These are phyloP conservation scores for Phytophthora capsici DNA, from an alignment of 352 stramenopile species.

Conservation along the genomic window DNA sequence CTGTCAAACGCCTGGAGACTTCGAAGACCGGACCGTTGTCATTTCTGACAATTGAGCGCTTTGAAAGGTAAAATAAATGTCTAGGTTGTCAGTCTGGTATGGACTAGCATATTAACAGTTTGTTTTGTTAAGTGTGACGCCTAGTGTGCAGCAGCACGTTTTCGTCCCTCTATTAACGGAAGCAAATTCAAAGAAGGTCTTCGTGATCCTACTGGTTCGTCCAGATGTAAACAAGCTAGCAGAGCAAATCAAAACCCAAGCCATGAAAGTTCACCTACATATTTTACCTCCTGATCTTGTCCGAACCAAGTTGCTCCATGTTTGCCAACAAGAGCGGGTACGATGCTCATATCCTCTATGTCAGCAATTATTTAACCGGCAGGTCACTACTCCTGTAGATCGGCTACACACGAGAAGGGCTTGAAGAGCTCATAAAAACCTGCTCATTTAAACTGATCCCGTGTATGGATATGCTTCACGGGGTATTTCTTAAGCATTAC, in stretches of 20 bases:
- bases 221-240: constrained; percentile 64
- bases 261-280: constrained; percentile 48
- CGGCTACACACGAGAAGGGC: constrained; percentile 58
- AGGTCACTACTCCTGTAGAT: constrained; percentile 55
- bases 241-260: constrained; percentile 61
- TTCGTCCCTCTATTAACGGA: constrained; percentile 54
- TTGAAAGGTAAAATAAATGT: constrained; percentile 46
- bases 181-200: constrained; percentile 62
- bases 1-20: constrained; percentile 21
- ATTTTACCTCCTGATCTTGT: constrained; percentile 49
- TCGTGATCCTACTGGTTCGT: constrained; percentile 56
- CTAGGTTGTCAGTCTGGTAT: not conserved
- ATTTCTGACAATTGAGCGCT: constrained; percentile 66
- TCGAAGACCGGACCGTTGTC: constrained; percentile 28
- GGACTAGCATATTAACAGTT: not conserved
- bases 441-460: constrained; percentile 47
- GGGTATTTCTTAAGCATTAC: constrained; percentile 56
- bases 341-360: not conserved
- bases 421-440: constrained; percentile 54
- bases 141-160: constrained; percentile 69
- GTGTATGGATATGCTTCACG: constrained; percentile 50
- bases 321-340: constrained; percentile 59
- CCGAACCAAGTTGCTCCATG: constrained; percentile 57
- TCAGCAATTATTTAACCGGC: no score
- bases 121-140: constrained; percentile 42